Percentiles rank a stretch among this genome's conserved stretches.
These are phyloP conservation scores for Grigorovia humatica DNA, from an alignment of 805 yeast genomes.

Conservation along the genomic window DNA sequence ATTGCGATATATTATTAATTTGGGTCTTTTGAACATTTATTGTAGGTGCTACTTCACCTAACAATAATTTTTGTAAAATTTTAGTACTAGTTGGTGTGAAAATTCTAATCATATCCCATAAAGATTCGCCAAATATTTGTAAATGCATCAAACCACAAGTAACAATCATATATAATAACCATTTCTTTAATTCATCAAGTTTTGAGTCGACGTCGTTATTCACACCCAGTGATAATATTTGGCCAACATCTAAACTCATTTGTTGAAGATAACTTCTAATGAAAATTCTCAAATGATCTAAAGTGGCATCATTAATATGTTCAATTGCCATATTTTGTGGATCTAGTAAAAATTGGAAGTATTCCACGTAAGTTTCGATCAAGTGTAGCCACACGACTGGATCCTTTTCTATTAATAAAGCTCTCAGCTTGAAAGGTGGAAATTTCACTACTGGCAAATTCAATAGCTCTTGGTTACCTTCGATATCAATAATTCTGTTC, in stretches of 20 bases:
- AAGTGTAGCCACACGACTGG: constrained; percentile 78
- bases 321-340: constrained; percentile 17
- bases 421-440: constrained; percentile 66
- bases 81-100: constrained; percentile 38
- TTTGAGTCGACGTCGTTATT: constrained; percentile 57
- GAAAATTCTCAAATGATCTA: constrained; percentile 48
- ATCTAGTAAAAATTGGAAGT: constrained; percentile 38
- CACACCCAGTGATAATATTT: constrained; percentile 58
- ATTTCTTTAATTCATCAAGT: constrained; percentile 35
- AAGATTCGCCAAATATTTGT: constrained; percentile 46
- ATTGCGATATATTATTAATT: constrained; percentile 26
- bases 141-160: constrained; percentile 44
- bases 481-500: constrained; percentile 9
- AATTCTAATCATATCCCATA: constrained; percentile 55
- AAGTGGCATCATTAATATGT: constrained; percentile 41
- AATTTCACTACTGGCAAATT: constrained; percentile 52
- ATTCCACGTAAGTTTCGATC: constrained; percentile 49
- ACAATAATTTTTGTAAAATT: constrained; percentile 42
- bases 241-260: constrained; percentile 48
- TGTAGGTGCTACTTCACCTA: constrained; percentile 35
- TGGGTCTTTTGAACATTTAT: constrained; percentile 24
- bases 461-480: constrained; percentile 14
- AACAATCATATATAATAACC: constrained; percentile 43
- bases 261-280: constrained; percentile 50
- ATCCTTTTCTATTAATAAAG: constrained; percentile 70